A percentile compares a stretch with the other conserved stretches of the same genome.
Conservation (phyloP, 495 filamentous ascomycete genomes). For the Aspergillus kassunensis region DNA sequence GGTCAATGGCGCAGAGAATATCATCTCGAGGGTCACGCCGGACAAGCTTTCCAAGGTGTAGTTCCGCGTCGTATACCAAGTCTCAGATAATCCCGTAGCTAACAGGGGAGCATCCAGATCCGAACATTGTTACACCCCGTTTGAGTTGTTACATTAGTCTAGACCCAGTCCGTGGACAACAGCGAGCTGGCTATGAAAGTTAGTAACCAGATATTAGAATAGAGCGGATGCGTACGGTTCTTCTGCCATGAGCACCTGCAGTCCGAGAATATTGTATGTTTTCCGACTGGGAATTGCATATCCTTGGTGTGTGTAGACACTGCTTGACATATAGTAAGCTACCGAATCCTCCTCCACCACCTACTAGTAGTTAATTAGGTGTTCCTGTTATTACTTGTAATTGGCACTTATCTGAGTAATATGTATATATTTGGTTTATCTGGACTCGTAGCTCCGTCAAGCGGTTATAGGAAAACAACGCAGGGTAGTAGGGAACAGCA, state of each 20-base stretch:
- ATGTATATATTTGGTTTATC: no score
- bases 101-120: constrained; percentile 47
- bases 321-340: constrained; percentile 59
- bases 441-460: no score
- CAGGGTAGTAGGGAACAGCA: no score
- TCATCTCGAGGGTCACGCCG: constrained; percentile 42
- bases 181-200: constrained; percentile 44
- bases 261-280: constrained; percentile 34
- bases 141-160: constrained; percentile 49
- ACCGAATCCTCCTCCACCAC: constrained; percentile 55
- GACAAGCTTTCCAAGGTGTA: constrained; percentile 42
- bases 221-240: constrained; percentile 40
- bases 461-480: no score
- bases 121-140: constrained; percentile 37
- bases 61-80: constrained; percentile 39
- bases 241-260: constrained; percentile 45
- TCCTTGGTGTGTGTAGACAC: constrained; percentile 35
- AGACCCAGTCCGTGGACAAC: constrained; percentile 54
- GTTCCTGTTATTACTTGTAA: no score
- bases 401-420: no score
- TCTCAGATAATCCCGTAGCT: constrained; percentile 54
- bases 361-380: no score
- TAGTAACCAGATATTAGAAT: neutral
- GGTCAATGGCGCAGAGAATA: constrained; percentile 42
- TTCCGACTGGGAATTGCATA: constrained; percentile 24